phyloP scores from a whole-genome alignment of 176 grass and related monocot genomes.

The Triticum dicoccoides region DNA sequence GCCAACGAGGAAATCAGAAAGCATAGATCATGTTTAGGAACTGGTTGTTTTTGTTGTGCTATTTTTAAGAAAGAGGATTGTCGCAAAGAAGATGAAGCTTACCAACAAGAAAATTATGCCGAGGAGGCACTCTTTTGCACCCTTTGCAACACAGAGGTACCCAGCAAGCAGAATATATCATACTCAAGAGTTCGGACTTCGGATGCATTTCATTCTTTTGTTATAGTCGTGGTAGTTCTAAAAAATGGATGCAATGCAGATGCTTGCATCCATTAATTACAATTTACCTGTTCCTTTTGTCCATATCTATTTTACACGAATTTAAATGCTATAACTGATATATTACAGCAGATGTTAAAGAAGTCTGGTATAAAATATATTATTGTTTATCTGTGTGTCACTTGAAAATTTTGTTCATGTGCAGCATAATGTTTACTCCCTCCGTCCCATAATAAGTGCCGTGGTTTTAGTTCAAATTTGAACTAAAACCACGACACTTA shows the following conservation, averaged over 20 bases:
- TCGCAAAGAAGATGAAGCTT: constrained; percentile 60
- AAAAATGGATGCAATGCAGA: background rate
- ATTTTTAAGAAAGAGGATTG: constrained; percentile 87
- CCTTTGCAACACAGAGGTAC: constrained; percentile 89
- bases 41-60: constrained; percentile 63
- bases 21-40: constrained; percentile 57
- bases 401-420: background rate
- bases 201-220: constrained; percentile 5
- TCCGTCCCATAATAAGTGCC: background rate
- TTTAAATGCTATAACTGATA: background rate
- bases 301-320: background rate
- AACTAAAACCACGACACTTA: no score
- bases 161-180: background rate
- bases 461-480: no score
- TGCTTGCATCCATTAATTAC: constrained; percentile 5
- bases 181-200: background rate
- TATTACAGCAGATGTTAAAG: constrained; percentile 14
- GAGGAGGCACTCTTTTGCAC: constrained; percentile 98
- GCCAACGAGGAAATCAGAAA: constrained; percentile 12
- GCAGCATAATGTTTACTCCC: background rate
- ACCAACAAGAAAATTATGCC: constrained; percentile 56
- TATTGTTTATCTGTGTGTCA: background rate
- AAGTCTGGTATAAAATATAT: background rate
- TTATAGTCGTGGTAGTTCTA: constrained; percentile 1
- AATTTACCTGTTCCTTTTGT: constrained; percentile 1